Base-by-base conservation (phyloP, 768 basidiomycete genomes). In the Artomyces pyxidatus region DNA sequence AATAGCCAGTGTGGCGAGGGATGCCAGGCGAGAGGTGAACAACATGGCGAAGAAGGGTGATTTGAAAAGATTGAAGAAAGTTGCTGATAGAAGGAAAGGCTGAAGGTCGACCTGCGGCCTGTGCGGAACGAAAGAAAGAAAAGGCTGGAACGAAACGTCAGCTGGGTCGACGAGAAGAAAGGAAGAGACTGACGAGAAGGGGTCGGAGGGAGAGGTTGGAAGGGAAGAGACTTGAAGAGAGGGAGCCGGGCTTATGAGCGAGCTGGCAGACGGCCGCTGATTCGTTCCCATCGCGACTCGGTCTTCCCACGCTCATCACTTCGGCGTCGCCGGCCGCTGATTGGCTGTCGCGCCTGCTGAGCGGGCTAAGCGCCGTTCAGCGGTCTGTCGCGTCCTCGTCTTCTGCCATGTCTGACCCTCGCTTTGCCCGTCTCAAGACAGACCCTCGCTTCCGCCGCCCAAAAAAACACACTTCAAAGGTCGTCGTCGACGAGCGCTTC, bases 361-460 rank as follows among this genome's bases (percentile, higher is more conserved):
- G n/a, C n/a, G n/a, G n/a, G n/a, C n/a, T n/a, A n/a, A n/a, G n/a
- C n/a, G n/a, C n/a, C n/a, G n/a, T n/a, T 28, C 43, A 29, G 19
- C 28, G 47, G 23, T 26, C 5, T 12, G 19, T 37, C 27, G 29
- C 37, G 26, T 45, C 42, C 49, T 47, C 37, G 46, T 7, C 37
- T 29, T 46, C 42, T 42, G 12, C 50, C 56, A 83, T 85, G 82
- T 78, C 85, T 12, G 89, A 96, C 67, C 73, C 87, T n/a, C 79
- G 95, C 19, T 99, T 98, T 65, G 77, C 86, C 17, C 74, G 88
- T 45, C 73, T 97, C 48, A 84, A 80, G 62, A 81, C 90, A 12
- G 95, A 99, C 63, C 96, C 96, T 40, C 81, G 96, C 42, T 99
- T 99, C 70, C 75, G 93, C 22, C 77, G 78, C 27, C 87, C 89